Conservation (phyloP, 345 rosid genomes). For the Arabidopsis suecica region DNA sequence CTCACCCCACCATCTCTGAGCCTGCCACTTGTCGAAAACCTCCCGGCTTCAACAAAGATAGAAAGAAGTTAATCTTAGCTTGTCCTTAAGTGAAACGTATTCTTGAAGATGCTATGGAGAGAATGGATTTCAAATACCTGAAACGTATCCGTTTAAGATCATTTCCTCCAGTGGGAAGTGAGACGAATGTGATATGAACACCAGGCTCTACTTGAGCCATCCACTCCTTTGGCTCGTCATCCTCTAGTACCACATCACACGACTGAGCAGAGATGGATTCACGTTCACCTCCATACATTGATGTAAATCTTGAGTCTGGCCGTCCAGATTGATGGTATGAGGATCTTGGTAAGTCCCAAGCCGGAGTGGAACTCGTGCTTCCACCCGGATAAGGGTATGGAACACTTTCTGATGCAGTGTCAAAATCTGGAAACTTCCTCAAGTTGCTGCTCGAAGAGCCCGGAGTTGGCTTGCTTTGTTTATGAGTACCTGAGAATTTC, state of each 20-base stretch:
- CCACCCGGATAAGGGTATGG: slow-evolving; percentile 67
- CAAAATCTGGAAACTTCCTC: slow-evolving; percentile 81
- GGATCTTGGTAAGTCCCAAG: slow-evolving; percentile 79
- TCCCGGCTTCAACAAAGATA: slow-evolving; percentile 73
- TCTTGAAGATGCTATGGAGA: background rate
- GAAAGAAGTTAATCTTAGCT: slow-evolving; percentile 27
- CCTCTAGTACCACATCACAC: slow-evolving; percentile 75
- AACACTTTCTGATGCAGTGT: slow-evolving; percentile 73
- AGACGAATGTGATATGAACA: slow-evolving; percentile 90
- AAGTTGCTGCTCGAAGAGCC: slow-evolving; percentile 68
- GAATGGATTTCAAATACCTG: slow-evolving; percentile 52
- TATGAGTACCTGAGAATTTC: slow-evolving; percentile 75
- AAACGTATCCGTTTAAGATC: slow-evolving; percentile 96
- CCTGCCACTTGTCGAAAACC: slow-evolving; percentile 96
- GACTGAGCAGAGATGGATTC: slow-evolving; percentile 69
- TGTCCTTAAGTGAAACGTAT: background rate
- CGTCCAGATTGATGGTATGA: slow-evolving; percentile 53
- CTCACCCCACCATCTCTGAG: slow-evolving; percentile 99
- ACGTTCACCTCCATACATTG: slow-evolving; percentile 55
- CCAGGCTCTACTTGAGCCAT: slow-evolving; percentile 99
- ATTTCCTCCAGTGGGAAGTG: slow-evolving; percentile 92
- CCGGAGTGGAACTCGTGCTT: slow-evolving; percentile 80
- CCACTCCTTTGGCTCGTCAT: slow-evolving; percentile 94
- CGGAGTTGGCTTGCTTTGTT: slow-evolving; percentile 77
- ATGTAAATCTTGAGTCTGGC: slow-evolving; percentile 57